These are phyloP conservation scores for Botryotinia narcissicola DNA, from an alignment of 2,329 filamentous ascomycete species.

Conservation along the genomic window DNA sequence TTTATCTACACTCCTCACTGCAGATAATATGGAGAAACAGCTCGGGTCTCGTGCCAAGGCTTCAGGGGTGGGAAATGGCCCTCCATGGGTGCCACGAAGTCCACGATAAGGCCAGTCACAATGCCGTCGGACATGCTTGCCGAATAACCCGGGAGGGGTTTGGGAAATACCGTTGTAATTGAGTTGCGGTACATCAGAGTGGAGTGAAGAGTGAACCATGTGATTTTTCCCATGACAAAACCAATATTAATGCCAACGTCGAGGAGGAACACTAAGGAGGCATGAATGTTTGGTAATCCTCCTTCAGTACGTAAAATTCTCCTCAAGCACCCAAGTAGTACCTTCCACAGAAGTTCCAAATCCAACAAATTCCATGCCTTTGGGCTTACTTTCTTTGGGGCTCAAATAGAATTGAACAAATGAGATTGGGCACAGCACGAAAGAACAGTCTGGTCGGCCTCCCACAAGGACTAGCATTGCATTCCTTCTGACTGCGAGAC, in stretches of 20 bases:
- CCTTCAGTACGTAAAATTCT: constrained; percentile 9
- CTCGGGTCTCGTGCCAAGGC: constrained; percentile 7
- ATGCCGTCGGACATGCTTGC: constrained; percentile 18
- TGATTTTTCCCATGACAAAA: not conserved
- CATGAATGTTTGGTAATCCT: not conserved
- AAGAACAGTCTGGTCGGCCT: not conserved
- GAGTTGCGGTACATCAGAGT: constrained; percentile 11
- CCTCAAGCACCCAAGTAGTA: not conserved
- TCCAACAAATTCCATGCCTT: not conserved
- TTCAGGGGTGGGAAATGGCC: not conserved
- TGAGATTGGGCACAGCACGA: not conserved
- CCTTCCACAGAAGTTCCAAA: not conserved
- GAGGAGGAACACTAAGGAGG: not conserved
- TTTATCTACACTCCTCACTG: constrained; percentile 11
- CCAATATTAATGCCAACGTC: not conserved
- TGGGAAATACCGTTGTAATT: constrained; percentile 12
- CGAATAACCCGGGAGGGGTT: constrained; percentile 16
- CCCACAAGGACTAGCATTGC: not conserved
- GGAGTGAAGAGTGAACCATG: not conserved
- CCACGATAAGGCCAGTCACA: constrained; percentile 20
- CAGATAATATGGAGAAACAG: constrained; percentile 18
- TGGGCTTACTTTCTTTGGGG: not conserved
- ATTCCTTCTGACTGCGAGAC: not conserved
- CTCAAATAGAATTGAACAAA: not conserved
- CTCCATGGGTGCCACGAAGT: constrained; percentile 21